Evolutionary conservation across 176 grass and related monocot species (phyloP), one percentile per base, ranked within the genome.

Genomic region (Eleusine coracana): DNA sequence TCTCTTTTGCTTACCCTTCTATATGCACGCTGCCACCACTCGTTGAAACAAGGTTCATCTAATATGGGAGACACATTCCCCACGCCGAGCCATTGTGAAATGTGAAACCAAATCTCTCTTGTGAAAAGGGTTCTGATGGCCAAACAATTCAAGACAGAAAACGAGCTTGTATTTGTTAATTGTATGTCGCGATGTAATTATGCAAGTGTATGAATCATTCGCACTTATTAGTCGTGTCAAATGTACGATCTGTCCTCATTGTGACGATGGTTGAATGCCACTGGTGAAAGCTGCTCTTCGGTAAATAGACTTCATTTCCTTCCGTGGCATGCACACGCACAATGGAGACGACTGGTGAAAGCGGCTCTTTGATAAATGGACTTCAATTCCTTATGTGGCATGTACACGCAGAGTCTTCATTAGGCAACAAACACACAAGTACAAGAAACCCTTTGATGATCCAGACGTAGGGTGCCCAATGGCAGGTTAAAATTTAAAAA

Each of bases 341-440:
- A 56, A 6, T 56, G 18, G 54, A 16, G 40, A n/a, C n/a, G n/a
- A 69, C 40, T n/a, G 20, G 9, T 59, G 16, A 71, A 41, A 59
- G 67, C 37, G 20, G 51, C 51, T 71, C 67, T 81, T 82, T 10
- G 6, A 46, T 61, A 34, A 34, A 34, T 60, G 61, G 66, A 69
- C 17, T 37, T 36, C 18, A 73, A 25, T 63, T 73, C 41, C 69
- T 73, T 73, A 18, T 28, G 69, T 49, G 41, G 29, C 54, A 49
- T 25, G 10, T 0, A 5, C 16, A 71, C 17, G 31, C 14, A 59
- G 6, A 1, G 60, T 59, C 67, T 71, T 21, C 49, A 9, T 21
- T 60, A 27, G 10, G 16, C 40, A 70, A 8, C n/a, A 29, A 71
- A 70, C 37, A 59, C n/a, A 29, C 14, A 20, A 42, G 37, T 70